Evolutionary conservation across 1,284 basidiomycete species (phyloP), one percentile per base, ranked within the genome.

Genomic region (Microbotryomycetes sp.): DNA sequence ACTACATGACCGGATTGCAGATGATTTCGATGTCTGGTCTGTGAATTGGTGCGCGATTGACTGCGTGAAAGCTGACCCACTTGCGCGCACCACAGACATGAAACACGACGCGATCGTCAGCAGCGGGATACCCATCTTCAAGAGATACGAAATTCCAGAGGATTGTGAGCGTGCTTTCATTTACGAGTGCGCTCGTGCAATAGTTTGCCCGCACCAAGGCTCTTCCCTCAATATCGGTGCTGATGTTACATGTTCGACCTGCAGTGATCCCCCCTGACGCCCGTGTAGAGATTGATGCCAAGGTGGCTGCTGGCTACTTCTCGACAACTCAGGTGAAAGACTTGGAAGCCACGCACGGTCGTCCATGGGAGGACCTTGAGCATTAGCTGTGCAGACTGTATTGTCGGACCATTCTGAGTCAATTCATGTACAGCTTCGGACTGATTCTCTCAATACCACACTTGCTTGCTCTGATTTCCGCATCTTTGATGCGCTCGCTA

Each of bases 61-160:
- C n/a, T n/a, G n/a, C n/a, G n/a, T n/a, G n/a, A n/a, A n/a, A n/a
- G n/a, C n/a, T n/a, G n/a, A n/a, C n/a, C n/a, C n/a, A n/a, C n/a
- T n/a, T n/a, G n/a, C n/a, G n/a, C n/a, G n/a, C 35, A 11, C 18
- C 18, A 41, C 35, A 41, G 73, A 72, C 73, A 86, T 88, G 86
- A 96, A 96, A 83, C 91, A 96, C 78, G 84, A 94, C 69, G 90
- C 92, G 7, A 91, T 94, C 57, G 87, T 94, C 54, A 81, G 85
- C 65, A 86, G 85, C 9, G 93, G 92, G 0, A 96, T 97, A 67
- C 83, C 83, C 1, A 91, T 97, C 69, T 61, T 82, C 71, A 85
- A 82, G 61, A 80, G 91, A 61, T 93, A 91, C 72, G 91, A 93
- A 75, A 80, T 93, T 35, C 89, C 89, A 21, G 86, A 83, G 50